Conservation (phyloP, 139 green algal species). For the Zygnema circumcarinatum region DNA sequence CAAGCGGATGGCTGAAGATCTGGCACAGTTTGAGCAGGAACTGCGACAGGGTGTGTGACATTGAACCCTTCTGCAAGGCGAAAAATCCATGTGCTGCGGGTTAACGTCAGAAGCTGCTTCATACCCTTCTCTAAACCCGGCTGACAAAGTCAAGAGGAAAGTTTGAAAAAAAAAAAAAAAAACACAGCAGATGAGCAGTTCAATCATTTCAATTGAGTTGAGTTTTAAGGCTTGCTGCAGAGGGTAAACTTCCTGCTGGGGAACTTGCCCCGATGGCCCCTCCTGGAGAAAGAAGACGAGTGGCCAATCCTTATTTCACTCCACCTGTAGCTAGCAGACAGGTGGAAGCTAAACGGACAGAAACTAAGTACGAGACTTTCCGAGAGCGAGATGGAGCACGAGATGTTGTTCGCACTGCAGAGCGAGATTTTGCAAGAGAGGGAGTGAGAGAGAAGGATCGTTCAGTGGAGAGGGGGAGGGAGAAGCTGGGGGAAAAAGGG, state of each 20-base stretch:
- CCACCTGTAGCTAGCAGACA: background rate
- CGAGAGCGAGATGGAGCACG: background rate
- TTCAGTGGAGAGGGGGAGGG: background rate
- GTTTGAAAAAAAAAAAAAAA: too few relatives aligned
- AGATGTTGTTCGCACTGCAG: background rate
- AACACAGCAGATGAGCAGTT: too few relatives aligned
- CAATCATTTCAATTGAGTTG: too few relatives aligned
- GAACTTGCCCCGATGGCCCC: background rate
- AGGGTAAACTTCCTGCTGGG: background rate
- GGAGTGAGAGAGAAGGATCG: background rate
- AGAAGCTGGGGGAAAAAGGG: background rate
- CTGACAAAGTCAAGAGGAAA: too few relatives aligned
- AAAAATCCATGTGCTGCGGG: background rate
- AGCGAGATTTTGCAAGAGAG: background rate
- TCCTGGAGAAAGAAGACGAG: background rate
- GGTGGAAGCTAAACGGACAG: background rate
- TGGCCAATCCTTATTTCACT: constrained; percentile 13
- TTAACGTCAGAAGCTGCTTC: background rate
- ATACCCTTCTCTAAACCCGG: background rate
- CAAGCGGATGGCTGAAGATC: constrained; percentile 31
- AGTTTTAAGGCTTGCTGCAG: too few relatives aligned
- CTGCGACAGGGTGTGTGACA: constrained; percentile 35
- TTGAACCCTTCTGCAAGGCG: background rate
- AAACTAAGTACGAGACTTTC: background rate
- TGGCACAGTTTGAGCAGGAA: constrained; percentile 30